A percentile compares a stretch with the other conserved stretches of the same genome.
Evolutionary conservation across 2,329 filamentous ascomycete genomes (phyloP).

Genomic region (Penicillium brevicompactum): DNA sequence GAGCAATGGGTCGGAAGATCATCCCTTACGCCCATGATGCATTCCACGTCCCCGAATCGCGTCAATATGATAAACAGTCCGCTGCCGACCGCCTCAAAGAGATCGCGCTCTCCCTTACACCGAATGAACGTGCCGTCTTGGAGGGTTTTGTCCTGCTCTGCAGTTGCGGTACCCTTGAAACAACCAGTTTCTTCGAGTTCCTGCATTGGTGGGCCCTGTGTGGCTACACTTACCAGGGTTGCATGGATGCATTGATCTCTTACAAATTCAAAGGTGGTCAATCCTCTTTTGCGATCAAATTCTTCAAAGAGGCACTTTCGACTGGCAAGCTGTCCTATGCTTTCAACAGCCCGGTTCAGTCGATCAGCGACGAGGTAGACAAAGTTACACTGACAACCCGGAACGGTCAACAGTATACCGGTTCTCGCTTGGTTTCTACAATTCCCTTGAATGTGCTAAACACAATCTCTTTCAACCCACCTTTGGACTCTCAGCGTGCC

Average conservation of each 20-base stretch:
- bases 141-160: slow-evolving; percentile 48
- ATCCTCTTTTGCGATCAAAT: slow-evolving; percentile 48
- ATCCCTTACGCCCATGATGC: slow-evolving; percentile 47
- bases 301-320: slow-evolving; percentile 48
- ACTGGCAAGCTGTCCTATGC: slow-evolving; percentile 45
- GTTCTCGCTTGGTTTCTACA: slow-evolving; percentile 42
- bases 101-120: slow-evolving; percentile 43
- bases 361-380: slow-evolving; percentile 30
- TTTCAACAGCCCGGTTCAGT: slow-evolving; percentile 44
- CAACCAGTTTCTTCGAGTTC: slow-evolving; percentile 51
- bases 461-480: slow-evolving; percentile 45
- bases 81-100: slow-evolving; percentile 47
- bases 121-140: slow-evolving; percentile 44
- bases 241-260: slow-evolving; percentile 43
- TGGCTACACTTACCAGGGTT: slow-evolving; percentile 45
- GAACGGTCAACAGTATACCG: slow-evolving; percentile 32
- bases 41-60: slow-evolving; percentile 34
- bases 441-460: slow-evolving; percentile 51
- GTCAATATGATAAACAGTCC: slow-evolving; percentile 45
- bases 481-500: slow-evolving; percentile 38
- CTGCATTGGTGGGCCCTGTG: slow-evolving; percentile 53
- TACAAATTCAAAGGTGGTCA: slow-evolving; percentile 50
- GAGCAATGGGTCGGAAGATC: slow-evolving; percentile 37
- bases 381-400: slow-evolving; percentile 39
- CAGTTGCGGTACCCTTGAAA: slow-evolving; percentile 47